phyloP scores from a whole-genome alignment of 805 yeast genomes.

The Spathaspora girioi region DNA sequence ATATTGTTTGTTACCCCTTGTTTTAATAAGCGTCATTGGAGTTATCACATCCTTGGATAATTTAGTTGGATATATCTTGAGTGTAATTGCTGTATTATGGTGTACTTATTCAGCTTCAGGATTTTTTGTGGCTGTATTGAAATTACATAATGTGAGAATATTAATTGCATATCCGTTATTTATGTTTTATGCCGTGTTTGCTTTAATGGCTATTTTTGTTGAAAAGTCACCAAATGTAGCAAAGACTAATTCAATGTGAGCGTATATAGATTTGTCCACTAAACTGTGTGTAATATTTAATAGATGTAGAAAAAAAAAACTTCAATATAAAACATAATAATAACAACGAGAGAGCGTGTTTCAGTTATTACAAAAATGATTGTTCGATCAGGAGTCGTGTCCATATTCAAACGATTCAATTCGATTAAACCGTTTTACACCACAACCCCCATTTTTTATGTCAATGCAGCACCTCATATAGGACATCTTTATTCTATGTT shows the following conservation, averaged over 20 bases:
- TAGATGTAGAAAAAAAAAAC: not conserved
- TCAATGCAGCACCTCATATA: slow-evolving; percentile 89
- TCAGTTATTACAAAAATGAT: not conserved
- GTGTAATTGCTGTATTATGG: slow-evolving; percentile 74
- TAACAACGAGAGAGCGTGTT: no score
- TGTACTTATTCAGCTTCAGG: slow-evolving; percentile 93
- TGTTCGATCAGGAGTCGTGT: not conserved
- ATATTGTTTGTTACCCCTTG: slow-evolving; percentile 88
- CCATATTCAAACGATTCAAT: not conserved
- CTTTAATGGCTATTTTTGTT: slow-evolving; percentile 89
- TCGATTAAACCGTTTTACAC: slow-evolving; percentile 41
- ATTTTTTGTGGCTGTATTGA: slow-evolving; percentile 81
- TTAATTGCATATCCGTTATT: slow-evolving; percentile 91
- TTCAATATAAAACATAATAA: not conserved
- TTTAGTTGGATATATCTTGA: slow-evolving; percentile 64
- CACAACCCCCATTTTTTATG: slow-evolving; percentile 94
- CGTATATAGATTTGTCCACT: not conserved
- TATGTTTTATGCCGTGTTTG: slow-evolving; percentile 88
- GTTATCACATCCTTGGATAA: slow-evolving; percentile 69
- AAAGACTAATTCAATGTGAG: not conserved
- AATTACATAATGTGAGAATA: slow-evolving; percentile 78
- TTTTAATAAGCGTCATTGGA: slow-evolving; percentile 68
- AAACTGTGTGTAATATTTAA: not conserved
- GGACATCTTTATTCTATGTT: slow-evolving; percentile 92
- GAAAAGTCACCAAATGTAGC: slow-evolving; percentile 24